A percentile compares a stretch with the other conserved stretches of the same genome.
Evolutionary conservation across 2,329 filamentous ascomycete species (phyloP).

Genomic region (Trichoderma oligosporum): DNA sequence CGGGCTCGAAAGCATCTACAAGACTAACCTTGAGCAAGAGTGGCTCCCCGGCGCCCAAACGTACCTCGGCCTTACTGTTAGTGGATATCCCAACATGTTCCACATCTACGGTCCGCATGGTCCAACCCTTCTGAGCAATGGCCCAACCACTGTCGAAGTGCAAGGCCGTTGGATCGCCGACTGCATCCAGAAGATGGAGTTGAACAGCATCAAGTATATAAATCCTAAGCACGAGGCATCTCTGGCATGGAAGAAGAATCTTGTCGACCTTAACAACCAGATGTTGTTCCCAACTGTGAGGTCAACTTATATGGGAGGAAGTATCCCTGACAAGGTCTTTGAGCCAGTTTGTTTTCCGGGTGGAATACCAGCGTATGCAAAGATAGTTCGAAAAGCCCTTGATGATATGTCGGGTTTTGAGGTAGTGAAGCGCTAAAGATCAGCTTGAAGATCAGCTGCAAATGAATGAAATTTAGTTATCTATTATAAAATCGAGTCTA

Average conservation of each 20-base stretch:
- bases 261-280: slow-evolving; percentile 44
- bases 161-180: slow-evolving; percentile 56
- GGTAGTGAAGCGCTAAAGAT: too few relatives aligned
- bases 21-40: slow-evolving; percentile 38
- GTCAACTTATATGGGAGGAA: slow-evolving; percentile 55
- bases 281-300: slow-evolving; percentile 47
- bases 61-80: slow-evolving; percentile 43
- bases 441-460: slow-evolving; percentile 8
- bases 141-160: slow-evolving; percentile 50
- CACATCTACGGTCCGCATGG: slow-evolving; percentile 54
- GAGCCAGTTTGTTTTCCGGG: slow-evolving; percentile 50
- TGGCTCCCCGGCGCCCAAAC: slow-evolving; percentile 42
- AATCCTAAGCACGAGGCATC: slow-evolving; percentile 46
- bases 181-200: slow-evolving; percentile 46
- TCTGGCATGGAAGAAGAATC: slow-evolving; percentile 46
- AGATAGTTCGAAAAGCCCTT: slow-evolving; percentile 33
- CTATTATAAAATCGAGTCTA: too few relatives aligned
- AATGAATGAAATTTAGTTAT: too few relatives aligned
- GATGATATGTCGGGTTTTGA: slow-evolving; percentile 37
- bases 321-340: slow-evolving; percentile 49
- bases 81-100: slow-evolving; percentile 50
- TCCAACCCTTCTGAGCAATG: slow-evolving; percentile 54
- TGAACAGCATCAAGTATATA: slow-evolving; percentile 46
- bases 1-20: slow-evolving; percentile 40
- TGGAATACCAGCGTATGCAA: slow-evolving; percentile 36